Base-by-base conservation (phyloP, 2,329 filamentous ascomycete genomes). In the Fusarium multiceps region DNA sequence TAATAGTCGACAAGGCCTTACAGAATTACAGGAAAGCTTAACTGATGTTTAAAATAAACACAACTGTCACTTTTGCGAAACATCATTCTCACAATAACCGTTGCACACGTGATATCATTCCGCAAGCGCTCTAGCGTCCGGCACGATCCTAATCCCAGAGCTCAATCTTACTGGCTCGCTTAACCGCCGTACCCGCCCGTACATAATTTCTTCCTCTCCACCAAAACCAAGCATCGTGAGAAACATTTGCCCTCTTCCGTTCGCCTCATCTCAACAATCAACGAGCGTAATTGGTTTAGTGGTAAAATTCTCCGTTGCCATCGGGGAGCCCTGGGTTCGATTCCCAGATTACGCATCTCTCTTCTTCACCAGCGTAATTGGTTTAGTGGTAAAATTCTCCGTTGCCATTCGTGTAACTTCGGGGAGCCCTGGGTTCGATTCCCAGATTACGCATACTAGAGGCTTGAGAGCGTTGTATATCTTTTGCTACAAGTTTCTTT, bases 231-330 rank as follows among this genome's bases (percentile, higher is more conserved):
- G 1, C 12, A 61, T 69, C 42, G n/a, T 2, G 18, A 61, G 1
- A n/a, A 25, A 14, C 11, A 63, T 55, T 1, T 5, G 0, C 12
- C 7, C 13, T 4, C 7, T 41, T 66, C 37, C 7, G 10, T 41
- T 16, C 9, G 18, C 3, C 3, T 1, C 2, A 13, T n/a, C 10
- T 10, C 34, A 37, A 37, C 18, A n/a, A 37, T n/a, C 34, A 37
- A 37, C 18, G 10, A n/a, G 34, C 34, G 34, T 37, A 37, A 37
- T 37, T 37, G 34, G 32, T 66, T 66, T 66, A 66, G 63, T 64
- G 61, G 61, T 64, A 64, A 64, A 64, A 64, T 64, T 64, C 61
- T 64, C 61, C 61, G 59, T 64, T 64, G 59, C 59, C 59, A 64
- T 64, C 61, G 61, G 61, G 61, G 61, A 64, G 61, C 61, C 61